These are phyloP conservation scores for Medicago truncatula DNA, from an alignment of 306 rosid species.

Conservation along the genomic window MtrunA17r5.0-ANR NC_053042.1:49289001-49289500, in stretches of 20 bases:
- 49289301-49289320: too few species aligned
- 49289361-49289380: too few species aligned
- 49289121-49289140: conserved; percentile 28
- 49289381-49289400: too few species aligned
- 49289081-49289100: conserved; percentile 18
- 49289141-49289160: conserved; percentile 25
- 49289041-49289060: conserved; percentile 35
- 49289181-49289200: conserved; percentile 47
- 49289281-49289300: neutral
- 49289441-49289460: too few species aligned
- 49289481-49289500: neutral
- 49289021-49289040: conserved; percentile 64
- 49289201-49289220: conserved; percentile 14
- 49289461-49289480: neutral
- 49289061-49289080: conserved; percentile 35
- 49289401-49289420: too few species aligned
- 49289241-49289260: neutral
- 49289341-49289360: too few species aligned
- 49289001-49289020: conserved; percentile 71
- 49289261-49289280: neutral
- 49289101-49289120: conserved; percentile 43
- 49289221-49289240: conserved; percentile 29
- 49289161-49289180: conserved; percentile 35
- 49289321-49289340: too few species aligned
- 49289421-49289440: too few species aligned